These are phyloP conservation scores for Aspergillus conjunctus DNA, from an alignment of 495 filamentous ascomycete genomes.

Conservation along the genomic window DNA sequence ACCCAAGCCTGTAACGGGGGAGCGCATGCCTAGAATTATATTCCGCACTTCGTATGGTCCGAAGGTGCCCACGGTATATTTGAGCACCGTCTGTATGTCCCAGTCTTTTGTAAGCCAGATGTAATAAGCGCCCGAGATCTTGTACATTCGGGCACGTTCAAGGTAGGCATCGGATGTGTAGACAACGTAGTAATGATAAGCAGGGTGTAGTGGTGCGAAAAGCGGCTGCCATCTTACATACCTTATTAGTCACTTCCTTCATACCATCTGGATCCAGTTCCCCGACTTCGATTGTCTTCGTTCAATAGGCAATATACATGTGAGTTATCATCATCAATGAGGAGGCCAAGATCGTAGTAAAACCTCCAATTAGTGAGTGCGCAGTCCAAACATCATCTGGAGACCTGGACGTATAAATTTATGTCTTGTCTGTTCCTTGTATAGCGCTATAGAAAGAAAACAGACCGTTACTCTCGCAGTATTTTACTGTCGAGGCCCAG, in stretches of 20 bases:
- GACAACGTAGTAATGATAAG: too few relatives aligned
- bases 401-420: conserved; percentile 51
- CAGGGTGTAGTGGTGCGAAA: too few relatives aligned
- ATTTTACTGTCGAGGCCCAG: conserved; percentile 57
- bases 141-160: neutral
- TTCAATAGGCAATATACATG: conserved; percentile 60
- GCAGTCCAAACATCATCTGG: conserved; percentile 44
- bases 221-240: too few relatives aligned
- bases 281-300: neutral
- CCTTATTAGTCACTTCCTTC: too few relatives aligned
- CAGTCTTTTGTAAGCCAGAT: too few relatives aligned
- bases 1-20: neutral
- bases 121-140: neutral
- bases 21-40: neutral
- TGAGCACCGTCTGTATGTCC: neutral
- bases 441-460: conserved; percentile 63
- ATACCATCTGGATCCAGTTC: conserved; percentile 47
- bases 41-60: neutral
- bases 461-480: conserved; percentile 45
- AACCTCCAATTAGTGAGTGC: conserved; percentile 41
- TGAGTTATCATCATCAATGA: conserved; percentile 58
- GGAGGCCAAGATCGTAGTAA: conserved; percentile 61
- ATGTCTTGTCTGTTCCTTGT: conserved; percentile 39
- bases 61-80: neutral
- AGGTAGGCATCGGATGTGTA: too few relatives aligned